A percentile compares a stretch with the other conserved stretches of the same genome.
Conservation (phyloP, 768 basidiomycete genomes). For the Serpula lacrymans region DNA sequence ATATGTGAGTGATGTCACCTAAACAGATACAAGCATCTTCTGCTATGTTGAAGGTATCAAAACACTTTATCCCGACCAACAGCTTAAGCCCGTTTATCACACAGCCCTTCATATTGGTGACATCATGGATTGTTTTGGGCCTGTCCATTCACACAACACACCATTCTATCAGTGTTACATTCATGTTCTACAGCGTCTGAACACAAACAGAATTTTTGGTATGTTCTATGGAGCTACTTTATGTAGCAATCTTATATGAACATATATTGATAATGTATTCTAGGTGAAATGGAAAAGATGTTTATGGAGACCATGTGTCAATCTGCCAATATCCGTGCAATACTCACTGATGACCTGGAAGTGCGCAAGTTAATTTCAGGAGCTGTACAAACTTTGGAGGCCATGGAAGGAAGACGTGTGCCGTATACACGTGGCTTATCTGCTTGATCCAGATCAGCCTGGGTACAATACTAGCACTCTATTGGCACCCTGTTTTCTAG, state of each 20-base stretch:
- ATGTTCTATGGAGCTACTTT: background rate
- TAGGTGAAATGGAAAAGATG: constrained; percentile 16
- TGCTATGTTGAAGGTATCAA: constrained; percentile 17
- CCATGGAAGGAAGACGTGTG: too few relatives aligned
- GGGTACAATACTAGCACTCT: too few relatives aligned
- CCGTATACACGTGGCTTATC: too few relatives aligned
- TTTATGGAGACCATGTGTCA: constrained; percentile 9
- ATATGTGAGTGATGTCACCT: constrained; percentile 10
- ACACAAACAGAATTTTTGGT: constrained; percentile 19
- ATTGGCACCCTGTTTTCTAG: too few relatives aligned
- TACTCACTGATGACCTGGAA: too few relatives aligned
- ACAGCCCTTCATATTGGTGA: constrained; percentile 28
- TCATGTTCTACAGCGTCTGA: constrained; percentile 12
- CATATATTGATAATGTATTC: too few relatives aligned
- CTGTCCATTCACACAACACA: constrained; percentile 15
- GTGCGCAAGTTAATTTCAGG: too few relatives aligned
- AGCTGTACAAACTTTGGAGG: too few relatives aligned
- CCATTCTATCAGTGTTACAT: constrained; percentile 13
- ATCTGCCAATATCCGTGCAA: too few relatives aligned
- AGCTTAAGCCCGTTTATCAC: constrained; percentile 29
- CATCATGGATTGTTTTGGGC: constrained; percentile 25
- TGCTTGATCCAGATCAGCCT: too few relatives aligned
- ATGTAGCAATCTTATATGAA: too few relatives aligned
- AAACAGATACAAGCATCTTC: constrained; percentile 8
- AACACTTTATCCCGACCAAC: constrained; percentile 19